Evolutionary conservation across 495 filamentous ascomycete species (phyloP), one percentile per base, ranked within the genome.

Genomic region (Eremomyces bilateralis): DNA sequence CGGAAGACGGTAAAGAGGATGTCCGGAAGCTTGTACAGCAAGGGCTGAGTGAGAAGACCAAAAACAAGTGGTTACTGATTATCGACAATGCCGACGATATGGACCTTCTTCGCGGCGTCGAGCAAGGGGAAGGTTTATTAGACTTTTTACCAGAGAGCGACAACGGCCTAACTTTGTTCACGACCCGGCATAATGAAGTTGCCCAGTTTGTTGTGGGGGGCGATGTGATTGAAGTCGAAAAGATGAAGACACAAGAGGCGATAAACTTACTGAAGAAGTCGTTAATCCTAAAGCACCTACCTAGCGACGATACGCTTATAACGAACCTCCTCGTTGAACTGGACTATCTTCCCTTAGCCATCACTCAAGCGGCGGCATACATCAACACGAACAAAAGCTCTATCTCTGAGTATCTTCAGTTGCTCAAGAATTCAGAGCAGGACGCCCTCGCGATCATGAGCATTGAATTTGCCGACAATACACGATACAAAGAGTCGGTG

Each of bases 361-460:
- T 52, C 20, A 40, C 44, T 12, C 49, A 52, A 34, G 49, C 47
- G 5, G 44, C 49, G 0, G 47, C 49, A 17, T 50, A 52, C 33
- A 42, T 52, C 1, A 43, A 49, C 34, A 39, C 1, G 13, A 46
- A 39, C 38, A 29, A 15, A 15, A 34, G 36, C 24, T 40, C 45
- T 29, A 33, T 48, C n/a, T 5, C 36, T 0, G 41, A 48, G 17
- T 51, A 48, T 33, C 15, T 51, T n/a, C 30, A 29, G 29, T 40
- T 45, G 17, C 33, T 51, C 4, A 13, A 38, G 20, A 37, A 21
- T 28, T 41, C 45, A 15, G 45, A 51, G 34, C 32, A 48, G 33
- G 42, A 48, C 32, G n/a, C 36, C 20, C 29, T 51, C n/a, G 15
- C 15, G 5, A 40, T 52, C 8, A 33, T 51, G 32, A 48, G 48